Conservation (phyloP, 768 basidiomycete genomes). For the Pulveroboletus frians region DNA sequence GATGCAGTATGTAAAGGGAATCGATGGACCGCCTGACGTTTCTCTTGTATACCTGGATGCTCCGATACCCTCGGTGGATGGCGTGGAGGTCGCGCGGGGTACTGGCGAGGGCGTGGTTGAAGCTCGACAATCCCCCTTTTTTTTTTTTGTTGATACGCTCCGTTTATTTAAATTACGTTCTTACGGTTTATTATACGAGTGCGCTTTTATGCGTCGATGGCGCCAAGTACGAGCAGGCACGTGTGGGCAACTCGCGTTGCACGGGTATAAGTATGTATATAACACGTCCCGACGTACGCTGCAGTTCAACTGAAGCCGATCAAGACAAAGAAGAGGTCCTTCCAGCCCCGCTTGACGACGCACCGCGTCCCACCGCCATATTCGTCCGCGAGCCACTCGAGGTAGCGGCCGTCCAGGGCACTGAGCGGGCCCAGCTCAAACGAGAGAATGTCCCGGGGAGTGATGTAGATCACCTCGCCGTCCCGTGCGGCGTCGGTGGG, state of each 20-base stretch:
- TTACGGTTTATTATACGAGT: too few species aligned
- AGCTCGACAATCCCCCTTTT: too few species aligned
- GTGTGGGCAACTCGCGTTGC: too few species aligned
- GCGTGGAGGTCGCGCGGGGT: too few species aligned
- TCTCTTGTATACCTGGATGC: neutral
- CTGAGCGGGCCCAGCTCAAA: conserved; percentile 77
- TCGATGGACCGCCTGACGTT: neutral
- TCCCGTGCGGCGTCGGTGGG: conserved; percentile 9
- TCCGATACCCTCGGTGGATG: neutral
- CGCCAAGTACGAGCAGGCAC: too few species aligned
- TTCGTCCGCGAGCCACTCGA: conserved; percentile 72
- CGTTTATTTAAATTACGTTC: too few species aligned
- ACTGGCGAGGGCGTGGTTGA: too few species aligned
- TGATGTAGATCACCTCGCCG: conserved; percentile 39
- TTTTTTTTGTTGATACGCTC: too few species aligned
- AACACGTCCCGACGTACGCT: too few species aligned
- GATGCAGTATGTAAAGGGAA: neutral
- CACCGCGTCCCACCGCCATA: conserved; percentile 45
- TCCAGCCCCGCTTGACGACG: conserved; percentile 42
- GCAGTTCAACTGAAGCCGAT: conserved; percentile 39
- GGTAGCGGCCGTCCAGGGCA: conserved; percentile 60
- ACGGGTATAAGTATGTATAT: too few species aligned
- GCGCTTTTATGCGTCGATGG: too few species aligned
- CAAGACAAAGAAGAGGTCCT: conserved; percentile 40
- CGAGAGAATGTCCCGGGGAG: conserved; percentile 57